Conservation (phyloP, 176 grass and related monocot genomes). For the Tillandsia fasciculata region DNA sequence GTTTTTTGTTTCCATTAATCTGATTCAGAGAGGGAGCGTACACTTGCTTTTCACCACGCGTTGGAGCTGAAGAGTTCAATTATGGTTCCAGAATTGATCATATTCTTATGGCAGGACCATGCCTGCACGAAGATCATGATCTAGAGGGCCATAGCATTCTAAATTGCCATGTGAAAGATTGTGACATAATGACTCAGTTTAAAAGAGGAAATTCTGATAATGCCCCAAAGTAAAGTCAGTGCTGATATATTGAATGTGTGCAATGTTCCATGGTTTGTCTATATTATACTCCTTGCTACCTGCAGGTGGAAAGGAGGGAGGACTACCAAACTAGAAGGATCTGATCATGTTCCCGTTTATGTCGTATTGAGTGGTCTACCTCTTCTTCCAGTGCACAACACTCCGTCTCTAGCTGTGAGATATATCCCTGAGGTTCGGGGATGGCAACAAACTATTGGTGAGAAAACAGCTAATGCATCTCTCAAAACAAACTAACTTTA, state of each 20-base stretch:
- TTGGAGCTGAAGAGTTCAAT: constrained; percentile 95
- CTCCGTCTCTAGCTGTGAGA: constrained; percentile 66
- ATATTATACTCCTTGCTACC: constrained; percentile 29
- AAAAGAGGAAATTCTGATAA: constrained; percentile 59
- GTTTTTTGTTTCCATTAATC: constrained; percentile 7
- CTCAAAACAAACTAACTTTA: neutral
- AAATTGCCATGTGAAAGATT: constrained; percentile 72
- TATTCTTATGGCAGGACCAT: constrained; percentile 70
- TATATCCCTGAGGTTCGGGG: constrained; percentile 90
- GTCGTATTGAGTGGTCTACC: constrained; percentile 53
- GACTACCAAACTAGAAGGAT: constrained; percentile 90
- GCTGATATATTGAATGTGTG: constrained; percentile 6
- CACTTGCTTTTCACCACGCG: constrained; percentile 71
- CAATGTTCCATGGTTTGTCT: constrained; percentile 6
- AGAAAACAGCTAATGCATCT: neutral
- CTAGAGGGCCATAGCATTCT: constrained; percentile 53
- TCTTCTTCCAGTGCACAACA: constrained; percentile 55
- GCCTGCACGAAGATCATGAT: constrained; percentile 50
- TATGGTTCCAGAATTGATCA: constrained; percentile 94
- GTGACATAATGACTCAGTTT: constrained; percentile 85
- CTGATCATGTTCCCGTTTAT: constrained; percentile 97
- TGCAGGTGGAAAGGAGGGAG: constrained; percentile 94
- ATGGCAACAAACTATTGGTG: constrained; percentile 77
- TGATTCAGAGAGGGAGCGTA: constrained; percentile 55
- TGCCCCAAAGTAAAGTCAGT: constrained; percentile 59